Evolutionary conservation across 495 filamentous ascomycete species (phyloP).

Genomic region (Evernia prunastri): DNA sequence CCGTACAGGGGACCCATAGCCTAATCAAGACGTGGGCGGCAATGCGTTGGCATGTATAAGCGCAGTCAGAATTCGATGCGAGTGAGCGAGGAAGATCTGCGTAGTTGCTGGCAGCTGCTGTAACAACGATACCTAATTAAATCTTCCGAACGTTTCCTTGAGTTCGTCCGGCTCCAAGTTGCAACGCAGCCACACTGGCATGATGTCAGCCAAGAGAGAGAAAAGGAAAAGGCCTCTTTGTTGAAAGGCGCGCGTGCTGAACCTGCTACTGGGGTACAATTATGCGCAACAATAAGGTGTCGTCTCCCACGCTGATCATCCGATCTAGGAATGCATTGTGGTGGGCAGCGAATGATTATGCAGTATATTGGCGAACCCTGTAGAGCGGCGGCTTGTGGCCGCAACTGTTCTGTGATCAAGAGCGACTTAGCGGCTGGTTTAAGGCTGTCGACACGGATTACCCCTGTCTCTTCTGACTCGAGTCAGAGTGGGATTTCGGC

Average conservation of each 20-base stretch:
- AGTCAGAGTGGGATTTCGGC: constrained; percentile 15
- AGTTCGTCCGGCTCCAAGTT: background rate
- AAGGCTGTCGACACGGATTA: constrained; percentile 1
- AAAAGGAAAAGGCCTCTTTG: background rate
- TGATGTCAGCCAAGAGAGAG: constrained; percentile 2
- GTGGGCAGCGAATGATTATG: background rate
- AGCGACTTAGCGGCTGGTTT: background rate
- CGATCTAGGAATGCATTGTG: constrained; percentile 3
- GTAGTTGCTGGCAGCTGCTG: background rate
- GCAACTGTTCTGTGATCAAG: constrained; percentile 8
- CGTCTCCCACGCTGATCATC: constrained; percentile 13
- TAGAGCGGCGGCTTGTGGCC: constrained; percentile 8
- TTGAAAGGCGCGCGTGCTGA: constrained; percentile 13
- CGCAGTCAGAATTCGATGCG: background rate
- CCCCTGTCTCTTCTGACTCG: constrained; percentile 15
- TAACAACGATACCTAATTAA: background rate
- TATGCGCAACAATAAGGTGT: constrained; percentile 20
- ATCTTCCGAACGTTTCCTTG: background rate
- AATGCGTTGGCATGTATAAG: constrained; percentile 13
- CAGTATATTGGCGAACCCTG: constrained; percentile 7
- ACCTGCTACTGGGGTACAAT: background rate
- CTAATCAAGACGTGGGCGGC: background rate
- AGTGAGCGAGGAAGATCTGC: background rate
- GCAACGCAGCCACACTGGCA: too few relatives aligned
- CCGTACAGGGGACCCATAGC: background rate